Conservation (phyloP, 495 filamentous ascomycete genomes). For the Darksidea phi region DNA sequence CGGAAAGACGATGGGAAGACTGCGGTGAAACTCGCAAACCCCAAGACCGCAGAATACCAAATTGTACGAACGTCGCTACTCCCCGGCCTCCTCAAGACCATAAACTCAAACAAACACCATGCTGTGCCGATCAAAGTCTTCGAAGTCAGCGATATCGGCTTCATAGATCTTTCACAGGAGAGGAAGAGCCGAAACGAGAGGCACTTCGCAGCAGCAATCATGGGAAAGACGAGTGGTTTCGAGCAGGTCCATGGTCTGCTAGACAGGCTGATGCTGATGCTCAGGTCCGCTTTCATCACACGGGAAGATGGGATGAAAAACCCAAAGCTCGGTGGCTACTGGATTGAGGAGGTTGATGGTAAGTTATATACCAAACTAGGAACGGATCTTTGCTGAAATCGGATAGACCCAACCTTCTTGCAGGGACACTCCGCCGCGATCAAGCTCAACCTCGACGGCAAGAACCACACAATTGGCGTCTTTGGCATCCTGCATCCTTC, state of each 20-base stretch:
- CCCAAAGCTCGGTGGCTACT: constrained; percentile 65
- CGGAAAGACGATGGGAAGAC: constrained; percentile 82
- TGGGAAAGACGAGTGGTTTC: constrained; percentile 93
- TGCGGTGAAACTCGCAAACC: constrained; percentile 87
- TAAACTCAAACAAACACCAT: constrained; percentile 91
- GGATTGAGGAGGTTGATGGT: constrained; percentile 88
- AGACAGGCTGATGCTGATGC: constrained; percentile 89
- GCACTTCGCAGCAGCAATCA: constrained; percentile 92
- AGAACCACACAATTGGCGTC: constrained; percentile 70
- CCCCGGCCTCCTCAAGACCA: constrained; percentile 89
- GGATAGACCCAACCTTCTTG: constrained; percentile 81
- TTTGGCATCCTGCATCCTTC: constrained; percentile 93
- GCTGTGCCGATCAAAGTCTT: constrained; percentile 88
- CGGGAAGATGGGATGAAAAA: constrained; percentile 65
- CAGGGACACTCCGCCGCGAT: constrained; percentile 82
- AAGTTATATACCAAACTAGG: constrained; percentile 33
- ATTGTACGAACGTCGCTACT: constrained; percentile 87
- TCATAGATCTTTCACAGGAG: constrained; percentile 78
- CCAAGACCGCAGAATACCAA: constrained; percentile 95
- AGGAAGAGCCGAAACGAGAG: constrained; percentile 86
- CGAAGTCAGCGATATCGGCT: constrained; percentile 85
- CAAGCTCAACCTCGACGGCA: constrained; percentile 67
- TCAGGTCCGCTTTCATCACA: constrained; percentile 75
- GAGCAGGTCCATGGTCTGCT: constrained; percentile 93
- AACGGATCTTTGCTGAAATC: neutral